Conservation (phyloP, 2,329 filamentous ascomycete species). For the Stachybotrys echinatus region DNA sequence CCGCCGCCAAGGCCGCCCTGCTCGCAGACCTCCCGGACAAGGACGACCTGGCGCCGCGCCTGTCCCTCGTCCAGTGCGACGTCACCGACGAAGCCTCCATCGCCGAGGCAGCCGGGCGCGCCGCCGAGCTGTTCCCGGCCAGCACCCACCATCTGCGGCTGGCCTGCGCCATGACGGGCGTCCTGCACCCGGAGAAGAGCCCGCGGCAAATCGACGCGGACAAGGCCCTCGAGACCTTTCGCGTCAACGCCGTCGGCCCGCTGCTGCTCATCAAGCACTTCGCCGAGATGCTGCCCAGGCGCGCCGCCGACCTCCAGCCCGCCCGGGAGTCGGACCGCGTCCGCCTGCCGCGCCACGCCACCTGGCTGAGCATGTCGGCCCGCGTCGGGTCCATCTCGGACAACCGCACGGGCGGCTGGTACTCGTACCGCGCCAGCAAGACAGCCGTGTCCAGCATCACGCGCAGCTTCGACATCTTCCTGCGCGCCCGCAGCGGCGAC, state of each 20-base stretch:
- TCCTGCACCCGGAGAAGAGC: slow-evolving; percentile 69
- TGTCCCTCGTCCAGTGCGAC: slow-evolving; percentile 36
- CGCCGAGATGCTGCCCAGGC: slow-evolving; percentile 59
- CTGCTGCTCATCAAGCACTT: slow-evolving; percentile 76
- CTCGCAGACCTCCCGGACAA: slow-evolving; percentile 20
- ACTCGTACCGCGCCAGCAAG: slow-evolving; percentile 73
- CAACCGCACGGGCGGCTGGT: slow-evolving; percentile 75
- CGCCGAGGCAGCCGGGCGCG: slow-evolving; percentile 44
- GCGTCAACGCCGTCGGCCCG: slow-evolving; percentile 68
- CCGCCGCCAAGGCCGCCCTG: slow-evolving; percentile 26
- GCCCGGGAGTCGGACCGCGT: slow-evolving; percentile 9
- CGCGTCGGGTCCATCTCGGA: slow-evolving; percentile 71
- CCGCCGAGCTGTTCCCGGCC: slow-evolving; percentile 46
- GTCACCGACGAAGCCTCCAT: slow-evolving; percentile 60
- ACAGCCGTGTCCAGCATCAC: slow-evolving; percentile 66
- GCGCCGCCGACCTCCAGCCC: slow-evolving; percentile 34
- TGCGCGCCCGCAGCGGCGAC: slow-evolving; percentile 50
- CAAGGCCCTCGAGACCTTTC: slow-evolving; percentile 62
- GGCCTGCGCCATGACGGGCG: slow-evolving; percentile 63
- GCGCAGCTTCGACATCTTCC: slow-evolving; percentile 65
- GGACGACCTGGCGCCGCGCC: slow-evolving; percentile 22
- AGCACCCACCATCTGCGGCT: slow-evolving; percentile 58
- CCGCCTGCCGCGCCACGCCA: slow-evolving; percentile 46
- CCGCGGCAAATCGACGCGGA: slow-evolving; percentile 58
- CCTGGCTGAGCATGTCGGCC: slow-evolving; percentile 72